phyloP scores from a whole-genome alignment of 129 eudicot genomes.

The Centrapalus pauciflorus region DNA sequence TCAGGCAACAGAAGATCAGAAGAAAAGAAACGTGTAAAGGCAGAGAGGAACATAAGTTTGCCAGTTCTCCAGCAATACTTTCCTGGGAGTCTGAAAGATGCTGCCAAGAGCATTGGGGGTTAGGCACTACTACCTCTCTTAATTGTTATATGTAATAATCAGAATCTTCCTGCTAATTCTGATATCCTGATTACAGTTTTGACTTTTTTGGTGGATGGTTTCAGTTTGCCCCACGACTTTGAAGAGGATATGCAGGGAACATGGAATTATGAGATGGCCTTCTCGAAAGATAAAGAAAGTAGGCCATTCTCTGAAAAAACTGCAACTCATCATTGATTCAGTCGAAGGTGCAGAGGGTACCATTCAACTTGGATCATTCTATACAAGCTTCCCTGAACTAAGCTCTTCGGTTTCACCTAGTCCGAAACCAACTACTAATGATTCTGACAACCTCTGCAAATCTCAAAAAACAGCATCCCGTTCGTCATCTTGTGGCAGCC shows the following conservation, averaged over 20 bases:
- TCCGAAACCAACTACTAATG: slow-evolving; percentile 18
- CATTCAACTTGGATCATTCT: slow-evolving; percentile 55
- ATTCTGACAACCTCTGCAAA: slow-evolving; percentile 10
- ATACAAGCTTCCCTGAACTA: slow-evolving; percentile 51
- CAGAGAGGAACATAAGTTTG: slow-evolving; percentile 50
- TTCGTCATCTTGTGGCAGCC: slow-evolving; percentile 37
- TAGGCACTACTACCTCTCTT: slow-evolving; percentile 20
- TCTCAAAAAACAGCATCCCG: slow-evolving; percentile 13
- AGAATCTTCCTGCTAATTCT: not conserved
- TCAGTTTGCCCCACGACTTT: slow-evolving; percentile 63
- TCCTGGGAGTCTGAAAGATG: slow-evolving; percentile 72
- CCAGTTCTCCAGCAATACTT: slow-evolving; percentile 60
- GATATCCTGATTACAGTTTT: not conserved
- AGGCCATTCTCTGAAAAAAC: slow-evolving; percentile 59
- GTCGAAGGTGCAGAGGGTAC: slow-evolving; percentile 64
- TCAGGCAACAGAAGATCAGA: slow-evolving; percentile 24
- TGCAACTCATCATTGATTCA: slow-evolving; percentile 63
- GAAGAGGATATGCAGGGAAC: slow-evolving; percentile 78
- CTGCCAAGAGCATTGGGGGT: slow-evolving; percentile 65
- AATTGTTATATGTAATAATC: not conserved
- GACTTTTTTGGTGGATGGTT: slow-evolving; percentile 12
- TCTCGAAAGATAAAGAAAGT: slow-evolving; percentile 72
- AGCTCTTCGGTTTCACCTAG: slow-evolving; percentile 21
- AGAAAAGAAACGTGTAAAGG: slow-evolving; percentile 38
- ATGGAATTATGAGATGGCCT: slow-evolving; percentile 68